Percentiles rank a stretch among this genome's conserved stretches.
phyloP scores from a whole-genome alignment of 768 basidiomycete species.

The Phylloporus sp. region DNA sequence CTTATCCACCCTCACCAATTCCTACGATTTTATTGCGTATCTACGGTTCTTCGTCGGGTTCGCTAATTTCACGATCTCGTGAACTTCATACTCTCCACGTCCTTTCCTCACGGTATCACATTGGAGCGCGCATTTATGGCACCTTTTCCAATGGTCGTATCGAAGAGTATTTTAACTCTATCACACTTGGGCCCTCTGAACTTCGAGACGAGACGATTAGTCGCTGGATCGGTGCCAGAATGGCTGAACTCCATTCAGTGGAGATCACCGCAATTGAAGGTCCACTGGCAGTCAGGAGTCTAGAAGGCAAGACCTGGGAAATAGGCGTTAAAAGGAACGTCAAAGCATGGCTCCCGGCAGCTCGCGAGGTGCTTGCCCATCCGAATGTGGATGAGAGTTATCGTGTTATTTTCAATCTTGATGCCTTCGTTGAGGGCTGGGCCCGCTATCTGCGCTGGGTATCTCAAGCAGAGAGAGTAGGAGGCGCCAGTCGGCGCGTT shows the following conservation, averaged over 20 bases:
- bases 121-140: constrained; percentile 90
- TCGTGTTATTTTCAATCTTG: constrained; percentile 56
- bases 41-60: constrained; percentile 83
- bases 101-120: constrained; percentile 80
- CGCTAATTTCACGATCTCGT: constrained; percentile 80
- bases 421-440: constrained; percentile 60
- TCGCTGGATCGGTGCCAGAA: constrained; percentile 85
- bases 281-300: constrained; percentile 32
- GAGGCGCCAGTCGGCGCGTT: constrained; percentile 60
- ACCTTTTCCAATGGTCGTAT: constrained; percentile 94
- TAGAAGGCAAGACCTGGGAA: constrained; percentile 48
- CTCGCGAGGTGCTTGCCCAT: constrained; percentile 69
- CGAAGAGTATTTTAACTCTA: constrained; percentile 92
- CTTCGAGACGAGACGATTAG: constrained; percentile 73
- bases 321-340: constrained; percentile 65
- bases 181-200: constrained; percentile 71
- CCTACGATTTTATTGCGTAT: constrained; percentile 82
- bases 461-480: constrained; percentile 49
- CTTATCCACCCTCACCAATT: constrained; percentile 50
- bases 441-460: constrained; percentile 67
- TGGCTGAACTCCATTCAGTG: constrained; percentile 94
- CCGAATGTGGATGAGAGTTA: constrained; percentile 43
- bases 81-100: constrained; percentile 88
- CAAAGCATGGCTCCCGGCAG: constrained; percentile 62
- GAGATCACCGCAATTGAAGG: constrained; percentile 67